These are phyloP conservation scores for Schizosaccharomyces osmophilus DNA, from an alignment of 805 yeast species.

Conservation along the genomic window DNA sequence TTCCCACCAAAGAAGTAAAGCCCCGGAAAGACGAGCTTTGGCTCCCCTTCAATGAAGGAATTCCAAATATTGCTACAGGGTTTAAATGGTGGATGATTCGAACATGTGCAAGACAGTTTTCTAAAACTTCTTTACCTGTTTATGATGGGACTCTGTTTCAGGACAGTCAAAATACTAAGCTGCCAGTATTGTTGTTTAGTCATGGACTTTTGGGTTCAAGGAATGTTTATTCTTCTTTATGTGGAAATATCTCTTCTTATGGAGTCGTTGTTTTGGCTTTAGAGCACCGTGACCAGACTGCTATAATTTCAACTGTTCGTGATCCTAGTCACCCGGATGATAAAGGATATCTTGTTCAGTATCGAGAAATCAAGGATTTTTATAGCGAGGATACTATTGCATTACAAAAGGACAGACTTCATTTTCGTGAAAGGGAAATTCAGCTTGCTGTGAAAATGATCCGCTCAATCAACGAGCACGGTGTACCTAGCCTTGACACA, in stretches of 20 bases:
- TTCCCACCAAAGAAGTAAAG: neutral
- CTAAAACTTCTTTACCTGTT: neutral
- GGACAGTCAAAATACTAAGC: conserved; percentile 3
- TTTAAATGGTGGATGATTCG: conserved; percentile 4
- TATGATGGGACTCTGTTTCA: neutral
- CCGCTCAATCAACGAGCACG: neutral
- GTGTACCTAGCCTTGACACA: neutral
- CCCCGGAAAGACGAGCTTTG: neutral
- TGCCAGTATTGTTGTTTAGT: conserved; percentile 10
- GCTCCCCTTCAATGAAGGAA: conserved; percentile 7
- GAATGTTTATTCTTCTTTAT: conserved; percentile 9
- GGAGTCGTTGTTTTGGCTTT: conserved; percentile 8
- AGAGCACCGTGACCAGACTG: conserved; percentile 26
- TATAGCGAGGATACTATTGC: neutral
- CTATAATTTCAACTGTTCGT: conserved; percentile 18
- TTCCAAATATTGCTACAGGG: conserved; percentile 6
- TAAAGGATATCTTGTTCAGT: neutral
- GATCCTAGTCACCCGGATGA: neutral
- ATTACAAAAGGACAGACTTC: neutral
- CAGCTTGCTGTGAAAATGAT: neutral
- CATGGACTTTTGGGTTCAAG: conserved; percentile 11
- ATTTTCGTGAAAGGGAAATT: neutral
- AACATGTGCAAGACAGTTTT: conserved; percentile 3
- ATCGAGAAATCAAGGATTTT: neutral
- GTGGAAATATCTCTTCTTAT: conserved; percentile 9